Evolutionary conservation across 2,329 filamentous ascomycete genomes (phyloP).

Genomic region (Calonectria multiphialidica): DNA sequence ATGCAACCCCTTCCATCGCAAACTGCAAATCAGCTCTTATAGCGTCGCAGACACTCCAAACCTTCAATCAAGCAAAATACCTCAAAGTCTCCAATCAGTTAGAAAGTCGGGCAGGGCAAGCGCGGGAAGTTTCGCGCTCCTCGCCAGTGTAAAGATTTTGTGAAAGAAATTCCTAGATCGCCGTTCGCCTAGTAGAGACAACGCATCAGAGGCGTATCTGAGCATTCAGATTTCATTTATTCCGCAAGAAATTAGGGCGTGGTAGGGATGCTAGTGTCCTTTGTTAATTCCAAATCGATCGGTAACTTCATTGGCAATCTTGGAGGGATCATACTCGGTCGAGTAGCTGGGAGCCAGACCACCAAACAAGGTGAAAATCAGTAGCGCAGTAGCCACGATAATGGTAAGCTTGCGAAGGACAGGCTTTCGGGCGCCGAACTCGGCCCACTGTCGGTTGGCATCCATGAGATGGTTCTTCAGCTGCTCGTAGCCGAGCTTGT

Average conservation of each 20-base stretch:
- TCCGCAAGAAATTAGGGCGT: conserved; percentile 29
- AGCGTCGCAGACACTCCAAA: conserved; percentile 48
- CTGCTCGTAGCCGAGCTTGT: conserved; percentile 87
- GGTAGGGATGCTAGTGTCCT: conserved; percentile 31
- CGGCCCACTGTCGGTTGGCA: conserved; percentile 83
- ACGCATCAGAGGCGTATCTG: conserved; percentile 33
- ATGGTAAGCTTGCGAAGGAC: conserved; percentile 82
- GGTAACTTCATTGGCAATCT: conserved; percentile 61
- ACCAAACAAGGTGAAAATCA: conserved; percentile 78
- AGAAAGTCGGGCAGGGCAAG: conserved; percentile 38
- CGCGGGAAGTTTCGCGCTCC: conserved; percentile 41
- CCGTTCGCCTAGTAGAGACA: conserved; percentile 46
- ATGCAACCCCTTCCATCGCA: conserved; percentile 48
- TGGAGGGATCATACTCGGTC: conserved; percentile 65
- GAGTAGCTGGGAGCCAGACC: conserved; percentile 73
- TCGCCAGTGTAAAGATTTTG: conserved; percentile 37
- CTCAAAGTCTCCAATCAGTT: conserved; percentile 47
- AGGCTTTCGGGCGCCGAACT: conserved; percentile 84
- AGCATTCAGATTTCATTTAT: conserved; percentile 30
- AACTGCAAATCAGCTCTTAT: conserved; percentile 53
- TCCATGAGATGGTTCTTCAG: conserved; percentile 83
- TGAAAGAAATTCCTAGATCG: conserved; percentile 47
- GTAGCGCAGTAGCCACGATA: conserved; percentile 71
- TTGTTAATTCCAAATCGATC: conserved; percentile 60
- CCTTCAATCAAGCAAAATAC: conserved; percentile 46